A percentile compares a stretch with the other conserved stretches of the same genome.
These are phyloP conservation scores for Nevesoporus exiguus DNA, from an alignment of 768 basidiomycete genomes.

Conservation along the genomic window DNA sequence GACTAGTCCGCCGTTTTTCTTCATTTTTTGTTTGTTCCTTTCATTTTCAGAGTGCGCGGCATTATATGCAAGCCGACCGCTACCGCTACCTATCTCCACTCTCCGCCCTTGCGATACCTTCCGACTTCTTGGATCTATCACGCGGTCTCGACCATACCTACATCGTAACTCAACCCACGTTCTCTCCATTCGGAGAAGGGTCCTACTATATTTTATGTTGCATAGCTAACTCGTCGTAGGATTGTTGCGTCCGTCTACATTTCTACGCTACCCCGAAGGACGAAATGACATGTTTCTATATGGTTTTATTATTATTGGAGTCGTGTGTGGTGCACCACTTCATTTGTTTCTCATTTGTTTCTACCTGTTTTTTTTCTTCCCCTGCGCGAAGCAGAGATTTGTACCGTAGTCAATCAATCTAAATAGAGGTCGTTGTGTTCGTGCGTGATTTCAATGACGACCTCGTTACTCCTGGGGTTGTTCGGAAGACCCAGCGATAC, in stretches of 20 bases:
- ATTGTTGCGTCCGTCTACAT: conserved; percentile 11
- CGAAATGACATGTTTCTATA: conserved; percentile 17
- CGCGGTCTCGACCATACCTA: conserved; percentile 7
- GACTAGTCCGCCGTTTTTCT: conserved; percentile 37
- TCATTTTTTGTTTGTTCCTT: background rate
- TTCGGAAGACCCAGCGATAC: too few relatives aligned
- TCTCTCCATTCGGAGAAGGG: conserved; percentile 6
- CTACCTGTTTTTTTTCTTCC: background rate
- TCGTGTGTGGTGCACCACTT: conserved; percentile 5
- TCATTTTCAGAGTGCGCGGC: conserved; percentile 4
- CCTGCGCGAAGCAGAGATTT: conserved; percentile 1
- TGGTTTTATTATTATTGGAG: conserved; percentile 25
- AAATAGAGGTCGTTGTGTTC: background rate
- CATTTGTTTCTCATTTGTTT: conserved; percentile 13
- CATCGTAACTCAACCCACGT: conserved; percentile 7
- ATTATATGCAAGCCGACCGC: background rate
- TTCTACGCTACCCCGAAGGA: conserved; percentile 18
- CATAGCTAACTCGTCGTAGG: conserved; percentile 26
- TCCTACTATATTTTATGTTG: conserved; percentile 25
- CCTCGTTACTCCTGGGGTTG: too few relatives aligned
- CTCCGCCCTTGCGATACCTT: conserved; percentile 24
- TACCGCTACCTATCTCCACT: conserved; percentile 1
- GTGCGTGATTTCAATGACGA: too few relatives aligned
- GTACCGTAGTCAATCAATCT: conserved; percentile 8
- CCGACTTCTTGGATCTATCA: background rate